Percentiles rank a stretch among this genome's conserved stretches.
phyloP scores from a whole-genome alignment of 129 eudicot species.

The Heracleum sosnowskyi region DNA sequence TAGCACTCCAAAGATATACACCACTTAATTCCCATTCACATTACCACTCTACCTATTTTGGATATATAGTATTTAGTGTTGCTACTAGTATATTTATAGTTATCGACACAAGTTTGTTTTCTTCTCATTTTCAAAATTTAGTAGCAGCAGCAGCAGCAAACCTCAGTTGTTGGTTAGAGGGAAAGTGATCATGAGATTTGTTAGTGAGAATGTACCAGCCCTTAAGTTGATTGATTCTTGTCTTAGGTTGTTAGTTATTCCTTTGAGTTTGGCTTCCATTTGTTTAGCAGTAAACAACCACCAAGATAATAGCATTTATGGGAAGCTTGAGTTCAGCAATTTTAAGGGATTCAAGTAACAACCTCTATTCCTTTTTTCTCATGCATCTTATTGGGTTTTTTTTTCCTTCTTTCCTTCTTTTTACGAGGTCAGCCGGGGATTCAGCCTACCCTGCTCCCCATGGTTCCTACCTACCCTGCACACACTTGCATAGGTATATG shows the following conservation, averaged over 20 bases:
- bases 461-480: too few relatives aligned
- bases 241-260: constrained; percentile 63
- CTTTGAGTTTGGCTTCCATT: constrained; percentile 64
- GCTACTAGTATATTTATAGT: not conserved
- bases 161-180: not conserved
- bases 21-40: not conserved
- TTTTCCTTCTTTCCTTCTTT: too few relatives aligned
- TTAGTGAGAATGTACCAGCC: constrained; percentile 34
- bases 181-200: constrained; percentile 31
- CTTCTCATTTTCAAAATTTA: not conserved
- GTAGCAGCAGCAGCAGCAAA: not conserved
- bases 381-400: not conserved
- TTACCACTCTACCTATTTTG: not conserved
- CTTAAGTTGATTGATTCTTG: constrained; percentile 56
- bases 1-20: not conserved
- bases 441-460: not conserved
- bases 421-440: not conserved
- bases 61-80: not conserved
- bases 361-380: not conserved
- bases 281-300: constrained; percentile 67
- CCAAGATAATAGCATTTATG: constrained; percentile 55
- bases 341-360: constrained; percentile 69
- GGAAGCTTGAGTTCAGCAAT: constrained; percentile 49
- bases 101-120: not conserved
- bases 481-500: not conserved